Base-by-base conservation (phyloP, 2,329 filamentous ascomycete species). In the Aspergillus tamarii region DNA sequence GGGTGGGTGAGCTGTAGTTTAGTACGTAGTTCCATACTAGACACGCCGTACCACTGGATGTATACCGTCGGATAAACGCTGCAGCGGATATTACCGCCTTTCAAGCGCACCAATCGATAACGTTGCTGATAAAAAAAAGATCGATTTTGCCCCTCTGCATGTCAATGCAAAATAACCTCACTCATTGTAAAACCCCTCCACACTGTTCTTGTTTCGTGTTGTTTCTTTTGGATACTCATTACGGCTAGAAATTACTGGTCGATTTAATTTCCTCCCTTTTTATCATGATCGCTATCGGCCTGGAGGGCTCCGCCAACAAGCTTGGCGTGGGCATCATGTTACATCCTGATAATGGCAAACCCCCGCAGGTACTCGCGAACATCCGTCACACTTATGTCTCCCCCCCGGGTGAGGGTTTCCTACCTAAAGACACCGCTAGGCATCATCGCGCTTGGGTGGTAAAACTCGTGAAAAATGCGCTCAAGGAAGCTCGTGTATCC, bases 251-350 rank as follows among this genome's bases (percentile, higher is more conserved):
- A 32, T 52, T n/a, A 34, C 26, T 52, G 48, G 11, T 21, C 16
- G 2, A 26, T 57, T n/a, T 21, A 21, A 30, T 41, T 10, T 16
- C 55, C 32, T 23, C 43, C 14, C 54, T 4, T 26, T 26, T 4
- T 3, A 78, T 64, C 58, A 88, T 89, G 83, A 89, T 91, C 70
- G 86, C 89, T 34, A 85, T 92, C 72, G 90, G 90, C 26, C 85
- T 92, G 76, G 95, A 99, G 84, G 94, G 95, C 78, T 97, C 93
- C 62, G 95, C 95, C 80, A 99, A 99, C 85, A 99, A 99, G 81
- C 88, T 99, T 59, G 95, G 94, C 70, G 90, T 98, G 63, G 95
- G 95, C 74, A 84, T 99, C 63, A 97, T 99, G 77, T 87, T 88
- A 28, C 95, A 98, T 82, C 81, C 66, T 74, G 81, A 81, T 32